phyloP scores from a whole-genome alignment of 2,329 filamentous ascomycete genomes.

The Hymenoscyphus repandus region DNA sequence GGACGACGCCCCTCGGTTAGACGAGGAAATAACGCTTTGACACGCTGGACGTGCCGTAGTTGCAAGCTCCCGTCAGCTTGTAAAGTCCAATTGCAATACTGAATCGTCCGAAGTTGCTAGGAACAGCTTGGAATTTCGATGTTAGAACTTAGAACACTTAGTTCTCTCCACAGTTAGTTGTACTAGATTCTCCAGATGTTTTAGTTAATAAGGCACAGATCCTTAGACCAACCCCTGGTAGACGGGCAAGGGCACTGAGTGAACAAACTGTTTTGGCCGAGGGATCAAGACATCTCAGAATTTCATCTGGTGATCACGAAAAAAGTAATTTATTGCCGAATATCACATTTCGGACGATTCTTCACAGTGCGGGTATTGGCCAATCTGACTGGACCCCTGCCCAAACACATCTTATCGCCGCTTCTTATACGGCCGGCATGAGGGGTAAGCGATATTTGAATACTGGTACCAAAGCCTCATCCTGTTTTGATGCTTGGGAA shows the following conservation, averaged over 20 bases:
- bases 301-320: background rate
- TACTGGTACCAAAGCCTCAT: background rate
- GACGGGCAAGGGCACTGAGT: no score
- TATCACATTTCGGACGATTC: background rate
- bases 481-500: background rate
- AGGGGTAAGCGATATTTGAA: background rate
- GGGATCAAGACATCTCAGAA: background rate
- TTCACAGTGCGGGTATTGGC: background rate
- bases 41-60: no score
- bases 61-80: no score
- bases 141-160: background rate
- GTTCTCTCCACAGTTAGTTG: no score
- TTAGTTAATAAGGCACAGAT: no score
- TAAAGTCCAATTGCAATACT: no score
- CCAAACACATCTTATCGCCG: background rate
- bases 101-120: no score
- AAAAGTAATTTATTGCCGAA: background rate
- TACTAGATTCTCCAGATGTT: no score
- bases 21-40: no score
- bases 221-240: no score
- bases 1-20: no score
- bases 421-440: background rate
- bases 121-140: background rate
- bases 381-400: background rate
- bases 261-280: background rate